Evolutionary conservation across 164 flowering plant genomes (phyloP).

Genomic region (Pachysandra terminalis): DNA sequence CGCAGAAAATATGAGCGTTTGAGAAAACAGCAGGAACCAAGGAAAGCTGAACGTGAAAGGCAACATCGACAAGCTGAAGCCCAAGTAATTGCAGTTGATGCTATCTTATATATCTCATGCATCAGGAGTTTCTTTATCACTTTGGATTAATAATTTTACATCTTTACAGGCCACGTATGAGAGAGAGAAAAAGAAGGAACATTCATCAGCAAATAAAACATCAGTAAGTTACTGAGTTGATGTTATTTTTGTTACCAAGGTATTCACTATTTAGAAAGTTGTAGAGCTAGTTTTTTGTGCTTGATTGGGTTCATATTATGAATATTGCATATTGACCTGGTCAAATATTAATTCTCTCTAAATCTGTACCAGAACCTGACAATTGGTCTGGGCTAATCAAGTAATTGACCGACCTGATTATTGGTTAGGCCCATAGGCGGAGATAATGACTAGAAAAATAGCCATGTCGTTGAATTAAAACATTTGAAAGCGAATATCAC

Average conservation of each 20-base stretch:
- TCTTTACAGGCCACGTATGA: conserved; percentile 16
- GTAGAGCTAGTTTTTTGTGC: too few relatives aligned
- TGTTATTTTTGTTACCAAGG: neutral
- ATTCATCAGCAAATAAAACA: conserved; percentile 15
- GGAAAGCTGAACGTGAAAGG: conserved; percentile 50
- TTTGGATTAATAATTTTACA: neutral
- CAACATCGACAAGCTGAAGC: conserved; percentile 63
- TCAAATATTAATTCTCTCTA: too few relatives aligned
- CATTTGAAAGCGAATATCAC: too few relatives aligned
- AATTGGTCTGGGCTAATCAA: too few relatives aligned
- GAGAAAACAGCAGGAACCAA: conserved; percentile 57
- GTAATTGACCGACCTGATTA: too few relatives aligned
- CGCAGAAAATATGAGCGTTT: conserved; percentile 81
- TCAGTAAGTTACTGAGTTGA: conserved; percentile 16
- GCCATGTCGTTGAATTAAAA: too few relatives aligned
- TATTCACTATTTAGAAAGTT: too few relatives aligned
- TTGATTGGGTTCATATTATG: too few relatives aligned
- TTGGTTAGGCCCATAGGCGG: too few relatives aligned
- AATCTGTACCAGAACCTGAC: too few relatives aligned
- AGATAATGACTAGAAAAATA: too few relatives aligned
- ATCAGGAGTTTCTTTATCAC: neutral
- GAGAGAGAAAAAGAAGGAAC: conserved; percentile 11
- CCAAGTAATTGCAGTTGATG: conserved; percentile 36
- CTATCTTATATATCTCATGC: neutral
- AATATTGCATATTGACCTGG: too few relatives aligned